These are phyloP conservation scores for Candida methanosorbosa DNA, from an alignment of 805 yeast genomes.

Conservation along the genomic window DNA sequence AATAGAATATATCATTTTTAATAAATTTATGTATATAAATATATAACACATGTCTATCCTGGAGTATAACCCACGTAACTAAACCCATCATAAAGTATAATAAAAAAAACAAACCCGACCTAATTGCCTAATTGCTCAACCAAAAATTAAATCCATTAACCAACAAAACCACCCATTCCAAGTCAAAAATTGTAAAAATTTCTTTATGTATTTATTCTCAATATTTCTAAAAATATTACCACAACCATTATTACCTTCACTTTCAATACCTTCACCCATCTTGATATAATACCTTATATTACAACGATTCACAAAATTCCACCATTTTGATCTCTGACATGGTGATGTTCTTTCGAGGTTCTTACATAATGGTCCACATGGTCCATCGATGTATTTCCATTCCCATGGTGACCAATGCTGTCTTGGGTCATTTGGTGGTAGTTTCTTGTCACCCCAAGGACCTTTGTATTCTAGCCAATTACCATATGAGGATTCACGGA, in stretches of 20 bases:
- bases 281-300: constrained; percentile 64
- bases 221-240: constrained; percentile 29
- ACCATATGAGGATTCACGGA: constrained; percentile 46
- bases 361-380: constrained; percentile 81
- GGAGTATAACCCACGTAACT: no score
- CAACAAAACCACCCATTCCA: constrained; percentile 40
- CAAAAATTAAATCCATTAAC: constrained; percentile 30
- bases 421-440: constrained; percentile 60
- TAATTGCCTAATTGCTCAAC: constrained; percentile 20
- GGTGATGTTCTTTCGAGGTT: constrained; percentile 60
- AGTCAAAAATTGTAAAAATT: constrained; percentile 25
- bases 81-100: no score
- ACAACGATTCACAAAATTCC: constrained; percentile 83
- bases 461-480: constrained; percentile 80
- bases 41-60: no score
- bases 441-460: constrained; percentile 83
- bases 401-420: constrained; percentile 86
- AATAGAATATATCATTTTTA: no score
- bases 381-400: constrained; percentile 88
- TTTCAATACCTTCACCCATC: constrained; percentile 83
- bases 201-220: constrained; percentile 27
- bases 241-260: constrained; percentile 74
- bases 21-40: no score
- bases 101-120: background rate
- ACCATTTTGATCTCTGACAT: constrained; percentile 87